Conservation (phyloP, 164 flowering plant genomes). For the Piper longum region DNA sequence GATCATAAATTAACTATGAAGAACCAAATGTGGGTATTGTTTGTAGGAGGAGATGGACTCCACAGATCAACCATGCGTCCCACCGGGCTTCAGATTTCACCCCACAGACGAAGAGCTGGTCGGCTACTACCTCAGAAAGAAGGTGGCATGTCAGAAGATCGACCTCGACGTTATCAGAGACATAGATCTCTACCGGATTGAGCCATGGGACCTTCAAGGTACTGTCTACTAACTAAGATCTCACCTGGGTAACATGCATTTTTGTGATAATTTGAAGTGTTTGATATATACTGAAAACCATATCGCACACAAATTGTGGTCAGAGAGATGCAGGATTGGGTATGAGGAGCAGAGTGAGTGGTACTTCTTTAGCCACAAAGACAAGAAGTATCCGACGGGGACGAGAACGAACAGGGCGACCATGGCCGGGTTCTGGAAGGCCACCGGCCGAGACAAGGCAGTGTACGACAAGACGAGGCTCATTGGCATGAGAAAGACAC, state of each 20-base stretch:
- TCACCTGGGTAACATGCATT: too few species aligned
- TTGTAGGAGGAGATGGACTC: conserved; percentile 23
- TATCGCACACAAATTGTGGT: background rate
- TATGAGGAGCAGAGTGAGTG: conserved; percentile 79
- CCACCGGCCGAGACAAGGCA: conserved; percentile 81
- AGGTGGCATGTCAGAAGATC: conserved; percentile 64
- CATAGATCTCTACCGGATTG: conserved; percentile 78
- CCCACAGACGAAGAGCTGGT: conserved; percentile 89
- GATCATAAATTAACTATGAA: background rate
- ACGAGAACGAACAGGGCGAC: conserved; percentile 86
- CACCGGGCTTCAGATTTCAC: conserved; percentile 90
- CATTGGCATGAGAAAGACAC: conserved; percentile 92
- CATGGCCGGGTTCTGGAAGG: conserved; percentile 88
- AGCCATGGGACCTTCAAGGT: conserved; percentile 97
- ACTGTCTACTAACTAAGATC: background rate
- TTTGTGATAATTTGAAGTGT: too few species aligned
- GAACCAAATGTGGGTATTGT: background rate
- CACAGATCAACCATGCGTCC: conserved; percentile 50
- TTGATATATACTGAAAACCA: too few species aligned
- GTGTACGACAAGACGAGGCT: conserved; percentile 55
- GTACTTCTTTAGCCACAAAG: conserved; percentile 91
- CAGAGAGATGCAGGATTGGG: conserved; percentile 76
- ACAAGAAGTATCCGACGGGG: conserved; percentile 87
- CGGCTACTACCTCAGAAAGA: conserved; percentile 77
- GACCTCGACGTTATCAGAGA: conserved; percentile 85